Base-by-base conservation (phyloP, 2,329 filamentous ascomycete species). In the Diaporthe australafricana region DNA sequence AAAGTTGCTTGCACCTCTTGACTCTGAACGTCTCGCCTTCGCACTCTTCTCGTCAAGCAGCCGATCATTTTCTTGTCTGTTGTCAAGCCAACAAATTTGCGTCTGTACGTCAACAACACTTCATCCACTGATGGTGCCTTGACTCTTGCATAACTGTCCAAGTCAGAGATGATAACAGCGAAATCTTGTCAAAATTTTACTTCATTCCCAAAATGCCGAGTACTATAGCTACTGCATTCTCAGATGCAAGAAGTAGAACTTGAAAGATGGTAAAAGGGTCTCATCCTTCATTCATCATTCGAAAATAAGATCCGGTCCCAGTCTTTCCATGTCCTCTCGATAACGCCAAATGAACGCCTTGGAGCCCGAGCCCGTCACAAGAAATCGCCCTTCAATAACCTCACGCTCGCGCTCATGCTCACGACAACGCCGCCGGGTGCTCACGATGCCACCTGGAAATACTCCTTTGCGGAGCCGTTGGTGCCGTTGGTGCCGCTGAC, bases 251-350 rank as follows among this genome's bases (percentile, higher is more conserved):
- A 35, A 4, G 1, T 7, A 14, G 25, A 30, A 35, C 22, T 8
- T 11, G 30, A 50, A 65, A 50, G 60, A 65, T 50, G 60, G 11
- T 63, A 47, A 30, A 50, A 38, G 42, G 27, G 20, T 65, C 60
- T 65, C 42, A 50, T 65, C 45, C 27, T 65, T 65, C 45, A 50
- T 65, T 50, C 12, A 50, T 65, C 60, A 65, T 65, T 17, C 45
- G 30, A 65, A 35, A 65, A 65, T n/a, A 50, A 48, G 30, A n/a
- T 38, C 60, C 30, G 32, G 7, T 50, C 60, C 55, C n/a, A 17
- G 8, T 65, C 45, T 50, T 17, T 25, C 3, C 14, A 50, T 25
- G n/a, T 30, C 60, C 60, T 63, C 60, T 65, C 45, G 16, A 65
- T 38, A 65, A 65, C 60, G 60, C 60, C 60, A 6, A 22, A 5